phyloP scores from a whole-genome alignment of 306 rosid species.

The Cucurbita argyrosperma region DNA sequence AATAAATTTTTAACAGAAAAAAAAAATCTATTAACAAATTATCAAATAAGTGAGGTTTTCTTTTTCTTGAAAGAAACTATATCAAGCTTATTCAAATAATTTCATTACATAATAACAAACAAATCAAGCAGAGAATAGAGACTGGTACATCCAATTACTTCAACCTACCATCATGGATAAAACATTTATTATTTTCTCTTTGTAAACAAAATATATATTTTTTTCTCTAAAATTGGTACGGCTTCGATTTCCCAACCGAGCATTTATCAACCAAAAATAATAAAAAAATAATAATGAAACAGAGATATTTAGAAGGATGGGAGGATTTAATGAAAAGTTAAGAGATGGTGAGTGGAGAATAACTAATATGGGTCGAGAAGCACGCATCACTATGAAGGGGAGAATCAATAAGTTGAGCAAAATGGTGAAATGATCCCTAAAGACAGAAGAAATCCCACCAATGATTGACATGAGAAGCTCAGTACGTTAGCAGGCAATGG shows the following conservation, averaged over 20 bases:
- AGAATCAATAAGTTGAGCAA: conserved; percentile 20
- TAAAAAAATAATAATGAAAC: too few species aligned
- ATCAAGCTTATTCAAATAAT: not conserved
- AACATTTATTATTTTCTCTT: not conserved
- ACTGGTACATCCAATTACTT: not conserved
- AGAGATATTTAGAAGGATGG: not conserved
- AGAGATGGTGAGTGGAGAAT: conserved; percentile 27
- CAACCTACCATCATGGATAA: too few species aligned
- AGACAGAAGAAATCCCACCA: conserved; percentile 13
- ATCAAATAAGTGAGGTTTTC: too few species aligned
- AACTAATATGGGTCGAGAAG: conserved; percentile 6
- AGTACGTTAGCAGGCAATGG: conserved; percentile 20
- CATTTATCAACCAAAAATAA: not conserved
- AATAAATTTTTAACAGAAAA: too few species aligned
- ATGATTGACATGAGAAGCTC: conserved; percentile 23
- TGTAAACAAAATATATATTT: too few species aligned
- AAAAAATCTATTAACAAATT: too few species aligned
- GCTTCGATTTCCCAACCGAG: not conserved
- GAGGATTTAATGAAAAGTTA: not conserved
- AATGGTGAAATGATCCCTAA: conserved; percentile 13
- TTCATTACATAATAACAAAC: not conserved
- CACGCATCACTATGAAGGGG: not conserved
- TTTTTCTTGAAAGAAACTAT: too few species aligned
- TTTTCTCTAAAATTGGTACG: not conserved
- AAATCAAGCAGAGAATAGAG: not conserved